phyloP scores from a whole-genome alignment of 495 filamentous ascomycete genomes.

The Thermothielavioides terrestris region DNA sequence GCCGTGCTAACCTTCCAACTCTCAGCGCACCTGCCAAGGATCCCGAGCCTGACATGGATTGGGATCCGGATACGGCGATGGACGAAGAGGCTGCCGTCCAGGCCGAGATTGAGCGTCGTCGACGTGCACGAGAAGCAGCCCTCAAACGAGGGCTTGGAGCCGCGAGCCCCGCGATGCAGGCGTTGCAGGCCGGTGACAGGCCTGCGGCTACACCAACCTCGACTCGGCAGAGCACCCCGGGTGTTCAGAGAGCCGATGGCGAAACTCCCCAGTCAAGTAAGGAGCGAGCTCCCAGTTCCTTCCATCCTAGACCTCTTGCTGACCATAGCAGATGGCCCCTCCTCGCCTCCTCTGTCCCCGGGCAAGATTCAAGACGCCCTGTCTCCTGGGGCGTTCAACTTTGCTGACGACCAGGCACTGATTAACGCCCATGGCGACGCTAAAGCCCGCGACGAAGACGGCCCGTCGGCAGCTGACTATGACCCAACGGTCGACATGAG shows the following conservation, averaged over 20 bases:
- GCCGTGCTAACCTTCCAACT: neutral
- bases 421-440: constrained; percentile 48
- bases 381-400: constrained; percentile 35
- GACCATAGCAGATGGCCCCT: constrained; percentile 16
- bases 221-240: constrained; percentile 34
- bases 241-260: constrained; percentile 25
- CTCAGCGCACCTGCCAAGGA: constrained; percentile 3
- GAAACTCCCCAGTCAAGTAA: constrained; percentile 37
- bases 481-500: constrained; percentile 89
- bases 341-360: constrained; percentile 31
- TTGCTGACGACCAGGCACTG: constrained; percentile 54
- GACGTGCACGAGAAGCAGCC: constrained; percentile 79
- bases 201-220: constrained; percentile 48
- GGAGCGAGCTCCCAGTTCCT: neutral
- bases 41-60: constrained; percentile 29
- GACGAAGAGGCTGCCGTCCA: constrained; percentile 53
- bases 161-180: constrained; percentile 68
- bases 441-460: constrained; percentile 51
- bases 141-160: constrained; percentile 67
- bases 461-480: constrained; percentile 90
- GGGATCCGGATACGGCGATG: constrained; percentile 45
- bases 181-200: constrained; percentile 55
- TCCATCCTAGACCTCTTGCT: neutral
- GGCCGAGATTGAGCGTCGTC: constrained; percentile 73
- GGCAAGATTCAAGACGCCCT: constrained; percentile 29